Percentiles rank a stretch among this genome's conserved stretches.
Conservation (phyloP, 352 stramenopile species). For the Pythium phragmitis region DNA sequence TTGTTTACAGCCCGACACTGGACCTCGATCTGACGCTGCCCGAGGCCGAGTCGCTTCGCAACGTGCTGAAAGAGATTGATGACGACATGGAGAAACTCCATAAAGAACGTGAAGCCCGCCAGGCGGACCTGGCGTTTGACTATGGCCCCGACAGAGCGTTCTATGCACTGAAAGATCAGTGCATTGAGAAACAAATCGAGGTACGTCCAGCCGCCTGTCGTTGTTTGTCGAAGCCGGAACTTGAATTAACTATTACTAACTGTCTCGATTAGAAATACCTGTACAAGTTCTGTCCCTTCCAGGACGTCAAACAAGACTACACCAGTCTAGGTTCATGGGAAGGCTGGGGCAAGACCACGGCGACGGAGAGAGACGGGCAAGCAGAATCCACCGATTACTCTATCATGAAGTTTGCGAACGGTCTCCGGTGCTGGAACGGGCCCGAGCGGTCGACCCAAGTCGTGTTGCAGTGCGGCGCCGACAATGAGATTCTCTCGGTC, state of each 20-base stretch:
- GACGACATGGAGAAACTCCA: conserved; percentile 53
- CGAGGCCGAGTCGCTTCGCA: conserved; percentile 68
- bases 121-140: conserved; percentile 41
- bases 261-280: conserved; percentile 61
- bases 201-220: conserved; percentile 21
- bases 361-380: background rate
- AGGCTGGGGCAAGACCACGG: conserved; percentile 34
- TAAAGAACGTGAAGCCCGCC: conserved; percentile 46
- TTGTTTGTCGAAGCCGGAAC: background rate
- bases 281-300: conserved; percentile 89
- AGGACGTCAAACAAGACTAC: conserved; percentile 73
- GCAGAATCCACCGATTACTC: conserved; percentile 35
- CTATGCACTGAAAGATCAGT: conserved; percentile 73
- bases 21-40: conserved; percentile 52
- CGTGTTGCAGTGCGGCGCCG: conserved; percentile 72
- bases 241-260: conserved; percentile 4
- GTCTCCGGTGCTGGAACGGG: conserved; percentile 91
- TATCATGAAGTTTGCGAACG: conserved; percentile 76
- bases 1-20: conserved; percentile 44
- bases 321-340: conserved; percentile 82
- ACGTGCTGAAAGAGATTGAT: conserved; percentile 66
- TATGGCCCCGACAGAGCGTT: conserved; percentile 75
- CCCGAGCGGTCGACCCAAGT: conserved; percentile 79
- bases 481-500: conserved; percentile 84
- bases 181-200: conserved; percentile 77